Evolutionary conservation across 306 rosid species (phyloP).

Genomic region (Psophocarpus tetragonolobus): DNA sequence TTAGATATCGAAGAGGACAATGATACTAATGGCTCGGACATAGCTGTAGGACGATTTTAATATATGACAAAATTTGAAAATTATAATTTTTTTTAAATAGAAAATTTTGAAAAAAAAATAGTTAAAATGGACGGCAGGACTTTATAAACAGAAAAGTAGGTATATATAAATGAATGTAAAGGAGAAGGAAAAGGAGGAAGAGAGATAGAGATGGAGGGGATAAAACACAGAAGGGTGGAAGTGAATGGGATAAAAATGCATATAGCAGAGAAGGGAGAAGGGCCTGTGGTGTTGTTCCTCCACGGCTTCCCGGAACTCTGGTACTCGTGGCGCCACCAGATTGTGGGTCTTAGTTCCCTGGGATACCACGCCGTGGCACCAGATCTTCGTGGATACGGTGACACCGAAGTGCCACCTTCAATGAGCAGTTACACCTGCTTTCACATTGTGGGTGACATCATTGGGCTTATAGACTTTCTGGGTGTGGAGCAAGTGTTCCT

Average conservation of each 20-base stretch:
- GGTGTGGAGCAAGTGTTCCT: constrained; percentile 34
- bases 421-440: constrained; percentile 4
- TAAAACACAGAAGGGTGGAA: background rate
- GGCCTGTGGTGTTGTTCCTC: constrained; percentile 19
- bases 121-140: too few species aligned
- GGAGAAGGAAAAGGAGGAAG: too few species aligned
- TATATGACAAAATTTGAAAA: too few species aligned
- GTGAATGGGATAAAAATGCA: constrained; percentile 40
- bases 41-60: too few species aligned
- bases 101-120: too few species aligned
- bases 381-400: constrained; percentile 43
- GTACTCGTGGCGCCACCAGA: constrained; percentile 52
- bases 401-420: constrained; percentile 26
- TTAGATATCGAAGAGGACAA: too few species aligned
- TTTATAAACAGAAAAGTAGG: too few species aligned
- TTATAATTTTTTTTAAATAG: too few species aligned
- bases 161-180: too few species aligned
- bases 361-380: constrained; percentile 47
- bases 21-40: too few species aligned
- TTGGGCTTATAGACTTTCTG: constrained; percentile 26
- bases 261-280: constrained; percentile 30
- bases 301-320: constrained; percentile 57
- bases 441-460: constrained; percentile 40
- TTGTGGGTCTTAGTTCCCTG: constrained; percentile 16
- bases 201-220: constrained; percentile 9